phyloP scores from a whole-genome alignment of 441 rosid genomes.

The Pelargonium citronellum region DNA sequence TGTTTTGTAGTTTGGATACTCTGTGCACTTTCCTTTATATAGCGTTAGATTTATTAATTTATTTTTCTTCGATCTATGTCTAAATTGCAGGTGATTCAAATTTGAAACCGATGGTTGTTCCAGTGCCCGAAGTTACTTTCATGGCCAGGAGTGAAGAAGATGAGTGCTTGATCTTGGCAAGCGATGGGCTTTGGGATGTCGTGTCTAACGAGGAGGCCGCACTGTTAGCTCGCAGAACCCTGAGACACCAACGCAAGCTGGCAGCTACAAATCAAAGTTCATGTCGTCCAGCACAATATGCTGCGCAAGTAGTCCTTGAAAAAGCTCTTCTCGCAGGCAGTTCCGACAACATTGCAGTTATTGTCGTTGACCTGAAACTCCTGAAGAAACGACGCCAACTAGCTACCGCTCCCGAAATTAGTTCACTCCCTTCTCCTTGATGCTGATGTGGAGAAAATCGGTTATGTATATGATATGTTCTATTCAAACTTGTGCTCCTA shows the following conservation, averaged over 20 bases:
- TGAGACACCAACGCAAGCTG: conserved; percentile 8
- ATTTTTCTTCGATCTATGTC: not conserved
- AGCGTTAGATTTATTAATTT: not conserved
- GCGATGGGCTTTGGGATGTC: conserved; percentile 25
- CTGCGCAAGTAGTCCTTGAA: conserved; percentile 3
- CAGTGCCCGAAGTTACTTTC: conserved; percentile 12
- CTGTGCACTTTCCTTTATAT: not conserved
- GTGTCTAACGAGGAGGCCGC: conserved; percentile 12
- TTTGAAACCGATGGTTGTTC: conserved; percentile 12
- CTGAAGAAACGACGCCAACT: not conserved
- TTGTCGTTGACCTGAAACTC: conserved; percentile 2
- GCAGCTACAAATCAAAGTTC: conserved; percentile 9
- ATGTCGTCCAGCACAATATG: conserved; percentile 7
- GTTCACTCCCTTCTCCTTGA: not conserved
- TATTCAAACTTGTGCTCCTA: too few species aligned
- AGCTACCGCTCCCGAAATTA: not conserved
- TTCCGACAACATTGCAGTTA: conserved; percentile 10
- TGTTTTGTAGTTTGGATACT: not conserved
- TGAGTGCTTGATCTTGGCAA: conserved; percentile 25
- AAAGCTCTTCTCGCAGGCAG: conserved; percentile 5
- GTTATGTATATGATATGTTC: too few species aligned
- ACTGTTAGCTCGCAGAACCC: conserved; percentile 9
- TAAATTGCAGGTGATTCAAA: conserved; percentile 5
- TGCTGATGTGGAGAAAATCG: not conserved
- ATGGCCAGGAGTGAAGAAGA: conserved; percentile 9